Percentiles rank a stretch among this genome's conserved stretches.
These are phyloP conservation scores for Diutina scorzettiae DNA, from an alignment of 1,139 yeast species.

Conservation along the genomic window DNA sequence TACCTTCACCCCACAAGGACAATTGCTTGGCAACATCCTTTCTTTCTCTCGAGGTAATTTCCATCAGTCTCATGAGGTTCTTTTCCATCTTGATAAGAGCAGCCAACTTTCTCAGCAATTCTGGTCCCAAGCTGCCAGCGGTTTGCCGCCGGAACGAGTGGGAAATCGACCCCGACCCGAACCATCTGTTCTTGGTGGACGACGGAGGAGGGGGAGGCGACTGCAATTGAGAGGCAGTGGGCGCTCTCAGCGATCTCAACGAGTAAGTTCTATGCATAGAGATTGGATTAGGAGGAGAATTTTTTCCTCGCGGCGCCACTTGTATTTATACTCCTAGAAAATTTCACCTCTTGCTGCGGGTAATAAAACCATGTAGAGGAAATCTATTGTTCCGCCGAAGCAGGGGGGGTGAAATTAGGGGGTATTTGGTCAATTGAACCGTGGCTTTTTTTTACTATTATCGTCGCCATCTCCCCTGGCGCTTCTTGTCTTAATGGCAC, in stretches of 20 bases:
- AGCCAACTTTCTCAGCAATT: slow-evolving; percentile 81
- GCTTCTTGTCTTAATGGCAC: no score
- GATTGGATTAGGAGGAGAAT: not conserved
- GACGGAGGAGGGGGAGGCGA: slow-evolving; percentile 94
- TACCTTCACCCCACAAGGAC: slow-evolving; percentile 95
- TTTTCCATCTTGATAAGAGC: slow-evolving; percentile 92
- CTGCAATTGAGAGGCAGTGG: slow-evolving; percentile 91
- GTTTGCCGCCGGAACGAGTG: slow-evolving; percentile 74
- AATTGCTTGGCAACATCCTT: slow-evolving; percentile 94
- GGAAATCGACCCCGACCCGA: slow-evolving; percentile 81
- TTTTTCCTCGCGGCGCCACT: not conserved
- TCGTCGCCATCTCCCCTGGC: no score
- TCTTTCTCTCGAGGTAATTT: slow-evolving; percentile 88
- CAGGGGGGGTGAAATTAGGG: no score
- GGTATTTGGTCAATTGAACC: no score
- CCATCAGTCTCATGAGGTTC: slow-evolving; percentile 89
- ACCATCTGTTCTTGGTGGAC: slow-evolving; percentile 71
- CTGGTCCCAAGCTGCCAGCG: slow-evolving; percentile 94
- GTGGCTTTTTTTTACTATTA: no score
- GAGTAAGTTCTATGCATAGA: slow-evolving; percentile 98
- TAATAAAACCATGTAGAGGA: no score
- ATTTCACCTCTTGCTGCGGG: slow-evolving; percentile 4
- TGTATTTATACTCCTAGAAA: not conserved
- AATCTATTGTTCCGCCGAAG: no score
- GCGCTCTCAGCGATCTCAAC: slow-evolving; percentile 88